Conservation (phyloP, 1,139 yeast species). For the Suhomyces chickasaworum region DNA sequence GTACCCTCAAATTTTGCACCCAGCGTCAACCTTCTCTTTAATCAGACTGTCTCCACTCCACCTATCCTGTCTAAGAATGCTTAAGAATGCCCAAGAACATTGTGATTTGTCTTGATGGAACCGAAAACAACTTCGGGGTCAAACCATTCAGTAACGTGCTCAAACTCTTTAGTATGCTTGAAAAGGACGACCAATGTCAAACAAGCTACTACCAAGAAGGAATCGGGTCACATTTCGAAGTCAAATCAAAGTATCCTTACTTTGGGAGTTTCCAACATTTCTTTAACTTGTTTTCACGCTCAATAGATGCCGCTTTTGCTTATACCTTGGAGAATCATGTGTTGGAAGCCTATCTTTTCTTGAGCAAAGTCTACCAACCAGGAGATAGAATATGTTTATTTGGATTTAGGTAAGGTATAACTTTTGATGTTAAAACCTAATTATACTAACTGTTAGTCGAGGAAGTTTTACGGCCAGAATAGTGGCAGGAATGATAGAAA, state of each 20-base stretch:
- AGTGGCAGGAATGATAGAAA: constrained; percentile 62
- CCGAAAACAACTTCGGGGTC: constrained; percentile 59
- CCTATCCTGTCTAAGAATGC: no score
- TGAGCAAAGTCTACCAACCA: constrained; percentile 46
- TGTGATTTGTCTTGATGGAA: constrained; percentile 65
- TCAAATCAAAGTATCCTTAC: constrained; percentile 30
- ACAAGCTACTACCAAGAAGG: constrained; percentile 70
- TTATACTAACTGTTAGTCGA: constrained; percentile 36
- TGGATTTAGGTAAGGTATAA: constrained; percentile 57
- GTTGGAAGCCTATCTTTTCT: constrained; percentile 54
- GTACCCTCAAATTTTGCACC: not conserved
- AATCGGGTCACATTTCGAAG: constrained; percentile 53
- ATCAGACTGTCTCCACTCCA: not conserved
- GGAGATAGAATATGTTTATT: constrained; percentile 57
- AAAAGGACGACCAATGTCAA: constrained; percentile 42
- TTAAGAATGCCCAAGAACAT: constrained; percentile 15
- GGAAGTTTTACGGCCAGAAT: constrained; percentile 69
- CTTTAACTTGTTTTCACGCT: not conserved
- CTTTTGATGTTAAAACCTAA: not conserved
- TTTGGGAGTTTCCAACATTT: constrained; percentile 7
- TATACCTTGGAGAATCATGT: constrained; percentile 56
- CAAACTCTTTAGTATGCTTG: constrained; percentile 53
- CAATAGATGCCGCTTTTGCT: constrained; percentile 54
- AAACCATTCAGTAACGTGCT: constrained; percentile 58
- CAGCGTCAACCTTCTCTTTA: constrained; percentile 1